A percentile compares a stretch with the other conserved stretches of the same genome.
These are phyloP conservation scores for Senna siamea DNA, from an alignment of 306 rosid species.

Conservation along the genomic window DNA sequence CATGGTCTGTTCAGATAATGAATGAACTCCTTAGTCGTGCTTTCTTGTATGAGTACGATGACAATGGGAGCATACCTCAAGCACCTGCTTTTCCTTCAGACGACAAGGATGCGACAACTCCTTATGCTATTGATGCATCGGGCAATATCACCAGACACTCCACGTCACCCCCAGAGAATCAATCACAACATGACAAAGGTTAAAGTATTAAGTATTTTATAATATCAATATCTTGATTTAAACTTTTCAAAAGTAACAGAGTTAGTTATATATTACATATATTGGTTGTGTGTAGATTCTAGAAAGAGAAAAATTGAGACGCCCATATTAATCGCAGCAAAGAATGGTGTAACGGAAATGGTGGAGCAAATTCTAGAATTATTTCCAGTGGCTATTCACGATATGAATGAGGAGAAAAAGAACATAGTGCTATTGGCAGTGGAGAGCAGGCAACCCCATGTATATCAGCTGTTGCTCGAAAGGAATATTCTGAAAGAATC, in stretches of 20 bases:
- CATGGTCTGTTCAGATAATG: constrained; percentile 34
- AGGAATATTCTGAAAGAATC: constrained; percentile 29
- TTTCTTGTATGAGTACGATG: constrained; percentile 26
- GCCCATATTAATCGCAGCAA: constrained; percentile 61
- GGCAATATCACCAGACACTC: no score
- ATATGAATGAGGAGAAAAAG: constrained; percentile 45
- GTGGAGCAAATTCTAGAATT: constrained; percentile 47
- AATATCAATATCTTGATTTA: no score
- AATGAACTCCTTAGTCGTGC: background rate
- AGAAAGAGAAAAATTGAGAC: constrained; percentile 36
- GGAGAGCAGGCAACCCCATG: constrained; percentile 64
- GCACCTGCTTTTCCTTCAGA: no score
- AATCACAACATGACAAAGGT: no score
- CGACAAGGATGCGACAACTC: no score
- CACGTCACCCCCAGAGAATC: no score
- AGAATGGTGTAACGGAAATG: constrained; percentile 61
- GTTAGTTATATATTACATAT: no score
- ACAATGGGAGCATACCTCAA: background rate
- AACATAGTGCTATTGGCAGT: constrained; percentile 60
- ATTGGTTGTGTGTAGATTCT: no score
- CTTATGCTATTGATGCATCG: no score
- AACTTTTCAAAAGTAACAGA: no score
- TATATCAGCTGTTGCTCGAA: constrained; percentile 39
- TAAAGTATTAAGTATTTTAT: no score
- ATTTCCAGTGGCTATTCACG: constrained; percentile 61